Conservation (phyloP, 148 eudicot genomes). For the Rheum nobile region DNA sequence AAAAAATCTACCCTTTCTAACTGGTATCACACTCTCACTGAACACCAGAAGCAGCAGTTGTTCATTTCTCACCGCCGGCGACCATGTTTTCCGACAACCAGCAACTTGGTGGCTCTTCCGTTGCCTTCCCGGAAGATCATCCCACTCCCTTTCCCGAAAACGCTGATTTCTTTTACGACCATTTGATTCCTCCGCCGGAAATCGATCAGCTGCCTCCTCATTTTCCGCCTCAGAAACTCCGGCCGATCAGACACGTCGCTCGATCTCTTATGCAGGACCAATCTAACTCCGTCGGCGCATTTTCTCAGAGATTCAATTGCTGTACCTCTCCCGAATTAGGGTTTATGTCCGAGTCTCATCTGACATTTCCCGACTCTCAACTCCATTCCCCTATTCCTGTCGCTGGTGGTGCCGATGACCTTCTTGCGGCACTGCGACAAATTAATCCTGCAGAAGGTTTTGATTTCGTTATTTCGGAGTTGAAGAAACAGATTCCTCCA, state of each 20-base stretch:
- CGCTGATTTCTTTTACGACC: constrained; percentile 4
- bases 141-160: constrained; percentile 17
- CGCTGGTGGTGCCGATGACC: constrained; percentile 2
- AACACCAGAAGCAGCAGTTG: neutral
- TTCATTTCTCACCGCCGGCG: neutral
- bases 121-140: constrained; percentile 8
- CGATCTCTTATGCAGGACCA: constrained; percentile 5
- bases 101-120: constrained; percentile 4
- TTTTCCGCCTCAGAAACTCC: constrained; percentile 38
- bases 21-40: neutral
- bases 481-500: constrained; percentile 16
- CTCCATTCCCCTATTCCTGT: neutral
- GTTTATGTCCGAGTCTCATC: constrained; percentile 15
- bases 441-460: constrained; percentile 14
- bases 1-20: no score
- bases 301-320: neutral
- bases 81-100: constrained; percentile 10
- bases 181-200: constrained; percentile 13
- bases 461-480: constrained; percentile 8
- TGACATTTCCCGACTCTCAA: neutral
- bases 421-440: neutral
- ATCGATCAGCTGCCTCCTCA: neutral
- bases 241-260: constrained; percentile 30
- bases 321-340: constrained; percentile 14
- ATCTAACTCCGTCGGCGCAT: neutral